Evolutionary conservation across 192 early-diverging fungal genomes (phyloP).

Genomic region (Podila minutissima): DNA sequence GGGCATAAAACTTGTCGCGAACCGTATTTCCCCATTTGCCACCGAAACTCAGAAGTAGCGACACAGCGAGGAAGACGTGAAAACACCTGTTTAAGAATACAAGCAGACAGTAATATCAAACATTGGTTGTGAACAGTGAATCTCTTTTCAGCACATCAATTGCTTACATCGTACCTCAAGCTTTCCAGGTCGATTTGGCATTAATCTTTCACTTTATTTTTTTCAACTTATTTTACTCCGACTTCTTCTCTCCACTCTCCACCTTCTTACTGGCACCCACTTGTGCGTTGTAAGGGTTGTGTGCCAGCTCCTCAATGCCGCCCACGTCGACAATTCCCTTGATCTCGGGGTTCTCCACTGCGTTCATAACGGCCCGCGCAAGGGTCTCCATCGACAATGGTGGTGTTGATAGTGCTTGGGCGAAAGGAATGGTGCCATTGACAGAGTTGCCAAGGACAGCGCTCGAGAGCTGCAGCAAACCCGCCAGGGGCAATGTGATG

Average conservation of each 20-base stretch:
- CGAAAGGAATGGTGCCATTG: constrained; percentile 56
- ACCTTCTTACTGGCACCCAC: constrained; percentile 28
- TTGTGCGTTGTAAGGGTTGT: constrained; percentile 16
- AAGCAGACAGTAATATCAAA: too few species aligned
- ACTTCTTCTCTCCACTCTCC: constrained; percentile 6
- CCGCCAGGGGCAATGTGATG: constrained; percentile 66
- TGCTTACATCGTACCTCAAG: too few species aligned
- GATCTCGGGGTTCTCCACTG: constrained; percentile 41
- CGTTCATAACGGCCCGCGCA: constrained; percentile 55
- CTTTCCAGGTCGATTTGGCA: too few species aligned
- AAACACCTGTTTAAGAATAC: too few species aligned
- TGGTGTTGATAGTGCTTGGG: constrained; percentile 54
- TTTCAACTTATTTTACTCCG: neutral
- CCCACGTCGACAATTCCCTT: constrained; percentile 57
- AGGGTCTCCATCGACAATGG: constrained; percentile 56
- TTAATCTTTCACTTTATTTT: too few species aligned
- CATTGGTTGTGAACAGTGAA: too few species aligned
- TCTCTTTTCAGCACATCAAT: too few species aligned
- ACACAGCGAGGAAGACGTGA: too few species aligned
- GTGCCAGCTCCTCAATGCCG: constrained; percentile 52
- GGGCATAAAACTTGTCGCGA: too few species aligned
- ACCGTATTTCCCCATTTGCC: too few species aligned
- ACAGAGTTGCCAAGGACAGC: constrained; percentile 48
- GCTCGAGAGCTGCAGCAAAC: constrained; percentile 58
- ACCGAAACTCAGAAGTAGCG: too few species aligned